Evolutionary conservation across 139 green algal species (phyloP).

Genomic region (Tetraselmis striata): DNA sequence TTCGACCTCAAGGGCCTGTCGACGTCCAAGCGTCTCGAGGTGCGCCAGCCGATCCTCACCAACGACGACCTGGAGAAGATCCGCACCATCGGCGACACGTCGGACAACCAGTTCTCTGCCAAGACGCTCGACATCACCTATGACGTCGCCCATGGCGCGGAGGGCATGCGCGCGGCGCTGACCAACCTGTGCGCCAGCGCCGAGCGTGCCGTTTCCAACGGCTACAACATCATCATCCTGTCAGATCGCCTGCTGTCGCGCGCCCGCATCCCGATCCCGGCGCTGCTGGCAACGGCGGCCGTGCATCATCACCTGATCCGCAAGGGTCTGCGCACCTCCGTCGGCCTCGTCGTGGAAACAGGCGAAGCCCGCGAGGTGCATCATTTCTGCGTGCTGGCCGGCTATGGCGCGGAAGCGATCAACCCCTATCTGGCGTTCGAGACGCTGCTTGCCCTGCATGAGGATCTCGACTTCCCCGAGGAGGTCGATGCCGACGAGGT

Average conservation of each 20-base stretch:
- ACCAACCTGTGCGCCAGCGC: constrained; percentile 62
- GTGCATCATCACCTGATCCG: constrained; percentile 88
- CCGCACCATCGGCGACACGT: constrained; percentile 54
- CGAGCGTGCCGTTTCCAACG: constrained; percentile 60
- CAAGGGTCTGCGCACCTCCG: constrained; percentile 47
- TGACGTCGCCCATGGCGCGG: constrained; percentile 49
- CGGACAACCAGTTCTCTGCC: no score
- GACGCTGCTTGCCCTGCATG: constrained; percentile 14
- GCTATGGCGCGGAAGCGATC: constrained; percentile 87
- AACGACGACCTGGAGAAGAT: constrained; percentile 73
- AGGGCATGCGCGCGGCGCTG: constrained; percentile 67
- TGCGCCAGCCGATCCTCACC: constrained; percentile 73
- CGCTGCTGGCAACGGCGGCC: constrained; percentile 72
- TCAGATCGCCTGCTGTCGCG: constrained; percentile 50
- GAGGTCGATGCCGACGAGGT: constrained; percentile 44
- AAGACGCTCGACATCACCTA: constrained; percentile 91
- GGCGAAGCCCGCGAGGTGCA: constrained; percentile 77
- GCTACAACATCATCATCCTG: constrained; percentile 71
- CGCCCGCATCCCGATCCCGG: constrained; percentile 59
- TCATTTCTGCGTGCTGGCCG: constrained; percentile 88
- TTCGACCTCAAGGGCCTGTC: constrained; percentile 27
- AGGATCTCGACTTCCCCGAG: constrained; percentile 52
- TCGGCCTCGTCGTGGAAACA: constrained; percentile 76
- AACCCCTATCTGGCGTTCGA: constrained; percentile 93
- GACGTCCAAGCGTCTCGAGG: constrained; percentile 70